Conservation (phyloP, 202 grass and related monocot genomes). For the Dendrocalamus latiflorus region DNA sequence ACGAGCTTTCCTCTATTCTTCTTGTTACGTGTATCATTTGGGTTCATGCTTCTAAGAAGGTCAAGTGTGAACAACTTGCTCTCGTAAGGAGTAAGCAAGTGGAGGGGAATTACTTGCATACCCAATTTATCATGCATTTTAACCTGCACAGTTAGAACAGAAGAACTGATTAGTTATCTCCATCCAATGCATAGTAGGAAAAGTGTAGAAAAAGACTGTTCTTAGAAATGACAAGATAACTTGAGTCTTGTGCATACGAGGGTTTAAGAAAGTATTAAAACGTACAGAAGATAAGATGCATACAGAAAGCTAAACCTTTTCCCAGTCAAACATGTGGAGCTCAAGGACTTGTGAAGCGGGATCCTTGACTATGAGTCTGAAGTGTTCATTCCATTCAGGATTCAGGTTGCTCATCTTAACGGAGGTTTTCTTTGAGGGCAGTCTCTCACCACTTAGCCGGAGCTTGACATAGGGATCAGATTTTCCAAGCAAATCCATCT, state of each 20-base stretch:
- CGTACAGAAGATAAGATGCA: background rate
- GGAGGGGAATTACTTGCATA: slow-evolving; percentile 80
- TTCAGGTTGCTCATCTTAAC: slow-evolving; percentile 91
- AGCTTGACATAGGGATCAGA: slow-evolving; percentile 97
- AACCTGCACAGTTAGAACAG: slow-evolving; percentile 39
- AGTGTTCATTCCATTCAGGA: slow-evolving; percentile 94
- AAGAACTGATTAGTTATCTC: background rate
- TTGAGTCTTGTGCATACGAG: background rate
- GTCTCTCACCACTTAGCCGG: slow-evolving; percentile 71
- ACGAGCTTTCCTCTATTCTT: slow-evolving; percentile 78
- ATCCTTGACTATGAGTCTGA: slow-evolving; percentile 90
- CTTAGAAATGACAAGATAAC: background rate
- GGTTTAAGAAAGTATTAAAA: background rate
- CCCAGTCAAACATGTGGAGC: slow-evolving; percentile 90
- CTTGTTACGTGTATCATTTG: slow-evolving; percentile 70
- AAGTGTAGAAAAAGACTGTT: background rate
- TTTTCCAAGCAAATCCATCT: slow-evolving; percentile 96
- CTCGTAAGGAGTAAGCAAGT: slow-evolving; percentile 61
- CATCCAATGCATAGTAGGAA: background rate
- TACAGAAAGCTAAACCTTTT: slow-evolving; percentile 72
- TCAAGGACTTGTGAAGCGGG: slow-evolving; percentile 85
- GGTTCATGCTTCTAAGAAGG: slow-evolving; percentile 75
- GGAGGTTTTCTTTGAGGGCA: slow-evolving; percentile 79
- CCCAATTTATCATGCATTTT: slow-evolving; percentile 93
- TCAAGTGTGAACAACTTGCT: slow-evolving; percentile 75